Conservation (phyloP, 305 asterid genomes). For the Fraxinus angustifolia region DNA sequence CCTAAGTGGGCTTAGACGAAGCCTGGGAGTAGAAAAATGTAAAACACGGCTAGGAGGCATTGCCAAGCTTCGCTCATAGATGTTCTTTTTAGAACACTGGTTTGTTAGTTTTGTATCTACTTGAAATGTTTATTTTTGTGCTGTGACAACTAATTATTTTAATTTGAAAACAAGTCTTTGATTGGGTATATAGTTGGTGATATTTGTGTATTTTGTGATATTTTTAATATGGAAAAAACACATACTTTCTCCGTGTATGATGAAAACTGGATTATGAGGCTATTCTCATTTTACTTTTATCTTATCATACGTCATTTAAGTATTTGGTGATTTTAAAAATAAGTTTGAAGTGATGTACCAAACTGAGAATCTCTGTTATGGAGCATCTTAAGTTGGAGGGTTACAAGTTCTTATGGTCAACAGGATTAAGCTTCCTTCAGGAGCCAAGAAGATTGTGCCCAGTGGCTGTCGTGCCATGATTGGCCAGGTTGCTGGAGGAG, state of each 20-base stretch:
- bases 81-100: not conserved
- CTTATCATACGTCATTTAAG: not conserved
- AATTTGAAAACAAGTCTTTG: not conserved
- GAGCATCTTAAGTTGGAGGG: not conserved
- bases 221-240: not conserved
- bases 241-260: not conserved
- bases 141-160: not conserved
- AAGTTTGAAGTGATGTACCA: not conserved
- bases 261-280: not conserved
- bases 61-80: not conserved
- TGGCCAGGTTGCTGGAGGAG: constrained; percentile 92
- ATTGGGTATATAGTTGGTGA: not conserved
- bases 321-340: not conserved
- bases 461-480: constrained; percentile 84
- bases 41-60: not conserved
- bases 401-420: not conserved
- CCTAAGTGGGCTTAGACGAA: not conserved
- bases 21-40: not conserved
- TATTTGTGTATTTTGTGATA: not conserved
- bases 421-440: constrained; percentile 80
- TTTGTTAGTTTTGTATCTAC: not conserved
- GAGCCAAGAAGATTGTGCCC: constrained; percentile 76
- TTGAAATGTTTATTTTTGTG: not conserved
- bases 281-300: not conserved
- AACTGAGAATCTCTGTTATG: not conserved